Base-by-base conservation (phyloP, 83 land plant species). In the Larix sibirica region DNA sequence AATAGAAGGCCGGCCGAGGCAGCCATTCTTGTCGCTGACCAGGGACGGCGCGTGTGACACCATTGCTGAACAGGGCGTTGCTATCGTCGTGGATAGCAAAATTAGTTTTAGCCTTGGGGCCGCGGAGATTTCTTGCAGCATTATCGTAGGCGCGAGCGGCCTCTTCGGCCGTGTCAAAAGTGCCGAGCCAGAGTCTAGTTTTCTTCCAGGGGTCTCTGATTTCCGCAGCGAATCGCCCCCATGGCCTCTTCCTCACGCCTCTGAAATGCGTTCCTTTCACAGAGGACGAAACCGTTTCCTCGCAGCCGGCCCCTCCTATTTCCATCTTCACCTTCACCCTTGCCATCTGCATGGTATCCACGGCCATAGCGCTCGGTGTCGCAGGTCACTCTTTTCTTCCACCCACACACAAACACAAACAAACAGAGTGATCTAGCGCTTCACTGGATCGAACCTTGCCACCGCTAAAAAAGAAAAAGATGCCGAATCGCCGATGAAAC, bases 161-260 rank as follows among this genome's bases (percentile, higher is more conserved):
- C 20, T 76, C 79, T 24, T 76, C 79, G 10, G 79, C 79, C 0
- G 79, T 76, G 79, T 76, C 79, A 18, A 76, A 76, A 13, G 79
- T 76, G 60, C 79, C 79, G 20, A 76, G 79, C 79, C 79, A 76
- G 0, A 76, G 60, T 54, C 79, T 76, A 4, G 79, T 76, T 8
- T 76, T 76, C 14, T 76, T 76, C 79, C 79, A 76, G 31, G 79
- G 79, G 16, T 76, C 79, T 76, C 79, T 12, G 33, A 76, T 76
- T 59, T 76, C 79, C 33, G 79, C 79, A 1, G 79, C 79, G 16
- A 76, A 76, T 76, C 79, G 14, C 18, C 79, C 79, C 79, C 79
- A 76, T 8, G 79, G 79, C 61, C 79, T 14, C 33, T 76, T 76
- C 33, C 79, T 24, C 33, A 76, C 79, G 7, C 79, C 79, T 16